These are phyloP conservation scores for Aspergillus ochraceoroseus DNA, from an alignment of 2,329 filamentous ascomycete species.

Conservation along the genomic window DNA sequence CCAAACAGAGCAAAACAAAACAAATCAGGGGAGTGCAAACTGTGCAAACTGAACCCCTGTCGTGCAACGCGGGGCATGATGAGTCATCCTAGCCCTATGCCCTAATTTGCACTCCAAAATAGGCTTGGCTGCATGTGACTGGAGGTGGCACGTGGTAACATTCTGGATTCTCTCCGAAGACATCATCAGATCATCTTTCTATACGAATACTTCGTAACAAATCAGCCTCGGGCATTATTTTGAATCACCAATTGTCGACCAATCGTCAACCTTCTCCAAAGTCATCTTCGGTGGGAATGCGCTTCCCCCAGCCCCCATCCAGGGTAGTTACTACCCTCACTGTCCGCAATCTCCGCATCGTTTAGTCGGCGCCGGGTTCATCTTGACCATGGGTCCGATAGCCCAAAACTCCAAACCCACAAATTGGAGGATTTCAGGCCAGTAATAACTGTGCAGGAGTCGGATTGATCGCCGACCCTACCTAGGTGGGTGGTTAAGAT, in stretches of 20 bases:
- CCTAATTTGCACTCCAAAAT: background rate
- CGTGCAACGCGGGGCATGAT: conserved; percentile 12
- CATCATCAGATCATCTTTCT: background rate
- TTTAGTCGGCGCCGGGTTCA: conserved; percentile 12
- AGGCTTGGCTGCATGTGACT: background rate
- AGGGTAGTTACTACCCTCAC: no score
- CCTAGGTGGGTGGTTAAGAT: conserved; percentile 11
- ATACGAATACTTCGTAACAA: background rate
- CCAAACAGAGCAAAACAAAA: background rate
- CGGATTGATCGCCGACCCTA: conserved; percentile 15
- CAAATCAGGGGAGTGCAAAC: conserved; percentile 6
- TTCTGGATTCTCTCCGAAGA: background rate
- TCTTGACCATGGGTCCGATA: background rate
- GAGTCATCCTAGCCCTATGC: background rate
- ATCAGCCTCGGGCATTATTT: conserved; percentile 1
- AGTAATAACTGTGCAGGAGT: background rate
- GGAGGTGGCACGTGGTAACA: background rate
- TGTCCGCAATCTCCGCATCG: conserved; percentile 18
- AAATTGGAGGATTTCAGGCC: no score
- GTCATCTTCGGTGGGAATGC: no score
- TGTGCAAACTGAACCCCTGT: conserved; percentile 12
- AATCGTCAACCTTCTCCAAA: background rate
- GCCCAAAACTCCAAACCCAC: background rate
- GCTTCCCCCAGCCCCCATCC: no score
- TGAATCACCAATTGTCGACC: background rate